These are phyloP conservation scores for Xylariomycetidae sp. DNA, from an alignment of 2,329 filamentous ascomycete genomes.

Conservation along the genomic window DNA sequence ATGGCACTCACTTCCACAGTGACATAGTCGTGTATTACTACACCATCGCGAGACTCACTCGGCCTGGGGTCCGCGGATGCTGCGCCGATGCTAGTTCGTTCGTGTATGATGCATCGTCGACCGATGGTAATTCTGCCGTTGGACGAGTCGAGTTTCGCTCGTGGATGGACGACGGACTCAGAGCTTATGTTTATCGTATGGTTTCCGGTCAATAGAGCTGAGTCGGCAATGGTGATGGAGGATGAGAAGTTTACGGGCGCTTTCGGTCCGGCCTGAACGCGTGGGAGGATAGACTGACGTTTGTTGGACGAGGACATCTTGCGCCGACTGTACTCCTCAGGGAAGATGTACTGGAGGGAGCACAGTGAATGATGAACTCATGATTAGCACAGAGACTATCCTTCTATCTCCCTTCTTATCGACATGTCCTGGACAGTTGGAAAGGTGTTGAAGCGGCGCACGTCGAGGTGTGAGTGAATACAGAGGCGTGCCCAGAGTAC, in stretches of 20 bases:
- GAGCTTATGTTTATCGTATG: constrained; percentile 75
- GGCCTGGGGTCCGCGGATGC: constrained; percentile 24
- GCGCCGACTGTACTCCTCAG: too few species aligned
- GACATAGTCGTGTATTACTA: constrained; percentile 57
- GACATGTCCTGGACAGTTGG: too few species aligned
- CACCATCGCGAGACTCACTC: constrained; percentile 38
- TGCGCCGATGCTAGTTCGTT: constrained; percentile 56
- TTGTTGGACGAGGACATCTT: constrained; percentile 44
- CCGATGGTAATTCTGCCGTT: constrained; percentile 77
- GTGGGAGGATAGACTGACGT: constrained; percentile 52
- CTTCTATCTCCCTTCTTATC: too few species aligned
- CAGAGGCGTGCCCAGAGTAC: too few species aligned
- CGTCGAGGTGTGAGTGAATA: too few species aligned
- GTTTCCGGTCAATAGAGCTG: constrained; percentile 61
- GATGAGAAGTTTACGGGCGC: constrained; percentile 59
- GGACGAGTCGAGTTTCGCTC: constrained; percentile 71
- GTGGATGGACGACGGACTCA: constrained; percentile 81
- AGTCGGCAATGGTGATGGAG: constrained; percentile 57
- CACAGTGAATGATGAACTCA: too few species aligned
- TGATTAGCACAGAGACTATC: too few species aligned
- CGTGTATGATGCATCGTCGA: constrained; percentile 75
- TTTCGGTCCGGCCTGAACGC: constrained; percentile 51
- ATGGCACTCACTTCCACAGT: constrained; percentile 55
- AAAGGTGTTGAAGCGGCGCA: too few species aligned
- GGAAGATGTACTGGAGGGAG: too few species aligned